Conservation (phyloP, 371 early-diverging fungal species). For the Actinomucor elegans region DNA sequence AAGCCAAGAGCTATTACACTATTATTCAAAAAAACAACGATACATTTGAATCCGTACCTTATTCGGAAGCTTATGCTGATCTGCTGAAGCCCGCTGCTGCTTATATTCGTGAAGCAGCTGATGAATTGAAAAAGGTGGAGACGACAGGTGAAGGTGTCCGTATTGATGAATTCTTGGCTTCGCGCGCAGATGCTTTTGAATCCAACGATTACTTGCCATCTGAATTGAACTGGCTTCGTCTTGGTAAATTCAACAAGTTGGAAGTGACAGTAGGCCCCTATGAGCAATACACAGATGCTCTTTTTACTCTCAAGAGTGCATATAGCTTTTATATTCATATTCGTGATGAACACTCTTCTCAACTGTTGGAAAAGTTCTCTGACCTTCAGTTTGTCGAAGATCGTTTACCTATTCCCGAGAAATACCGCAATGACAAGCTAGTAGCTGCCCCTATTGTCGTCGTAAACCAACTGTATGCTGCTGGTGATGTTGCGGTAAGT, state of each 20-base stretch:
- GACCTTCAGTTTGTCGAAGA: slow-evolving; percentile 70
- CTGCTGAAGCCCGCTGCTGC: slow-evolving; percentile 60
- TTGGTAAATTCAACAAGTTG: slow-evolving; percentile 56
- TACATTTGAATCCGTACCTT: slow-evolving; percentile 49
- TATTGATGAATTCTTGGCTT: slow-evolving; percentile 58
- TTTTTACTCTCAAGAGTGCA: slow-evolving; percentile 68
- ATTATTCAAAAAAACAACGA: slow-evolving; percentile 49
- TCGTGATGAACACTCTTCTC: slow-evolving; percentile 66
- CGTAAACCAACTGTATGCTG: slow-evolving; percentile 75
- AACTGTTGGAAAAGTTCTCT: slow-evolving; percentile 68
- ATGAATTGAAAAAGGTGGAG: slow-evolving; percentile 46
- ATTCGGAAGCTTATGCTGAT: slow-evolving; percentile 64
- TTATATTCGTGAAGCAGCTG: slow-evolving; percentile 61
- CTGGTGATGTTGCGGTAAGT: slow-evolving; percentile 76
- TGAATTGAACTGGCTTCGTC: slow-evolving; percentile 73
- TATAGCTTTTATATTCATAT: slow-evolving; percentile 77
- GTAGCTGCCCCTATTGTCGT: slow-evolving; percentile 77
- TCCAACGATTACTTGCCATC: slow-evolving; percentile 70
- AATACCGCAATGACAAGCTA: slow-evolving; percentile 67
- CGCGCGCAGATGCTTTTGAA: slow-evolving; percentile 62
- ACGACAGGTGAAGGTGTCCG: slow-evolving; percentile 31
- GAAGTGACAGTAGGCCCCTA: slow-evolving; percentile 81
- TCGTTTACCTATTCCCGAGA: slow-evolving; percentile 72
- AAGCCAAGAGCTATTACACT: slow-evolving; percentile 75
- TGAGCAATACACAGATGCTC: slow-evolving; percentile 77